Conservation (phyloP, 495 filamentous ascomycete species). For the Cercophora newfieldiana region DNA sequence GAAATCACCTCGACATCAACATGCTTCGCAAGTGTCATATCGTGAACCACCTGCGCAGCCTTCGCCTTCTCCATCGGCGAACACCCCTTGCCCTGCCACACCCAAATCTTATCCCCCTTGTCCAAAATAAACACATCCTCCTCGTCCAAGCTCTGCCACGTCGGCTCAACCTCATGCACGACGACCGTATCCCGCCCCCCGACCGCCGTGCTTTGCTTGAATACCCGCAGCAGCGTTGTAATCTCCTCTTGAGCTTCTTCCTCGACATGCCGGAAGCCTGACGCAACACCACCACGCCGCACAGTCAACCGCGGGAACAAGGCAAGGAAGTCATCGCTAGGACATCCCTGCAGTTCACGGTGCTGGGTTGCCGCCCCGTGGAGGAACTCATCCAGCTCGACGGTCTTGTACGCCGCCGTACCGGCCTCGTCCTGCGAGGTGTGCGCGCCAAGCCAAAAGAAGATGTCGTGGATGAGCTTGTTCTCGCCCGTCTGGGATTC, state of each 20-base stretch:
- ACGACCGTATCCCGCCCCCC: constrained; percentile 49
- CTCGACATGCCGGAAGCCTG: constrained; percentile 61
- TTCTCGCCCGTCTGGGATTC: neutral
- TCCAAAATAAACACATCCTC: constrained; percentile 64
- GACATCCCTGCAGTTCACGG: constrained; percentile 56
- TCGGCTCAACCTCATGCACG: constrained; percentile 62
- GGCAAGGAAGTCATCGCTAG: constrained; percentile 56
- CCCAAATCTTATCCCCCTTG: constrained; percentile 60
- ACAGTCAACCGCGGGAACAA: constrained; percentile 59
- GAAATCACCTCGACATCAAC: constrained; percentile 61
- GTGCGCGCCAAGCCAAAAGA: constrained; percentile 62
- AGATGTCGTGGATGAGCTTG: constrained; percentile 56
- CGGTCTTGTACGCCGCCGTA: constrained; percentile 65
- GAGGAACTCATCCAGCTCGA: constrained; percentile 64
- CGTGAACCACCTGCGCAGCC: constrained; percentile 62
- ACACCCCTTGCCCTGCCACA: constrained; percentile 64
- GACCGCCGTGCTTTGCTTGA: constrained; percentile 46
- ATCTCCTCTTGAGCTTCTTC: constrained; percentile 43
- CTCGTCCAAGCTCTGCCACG: constrained; percentile 60
- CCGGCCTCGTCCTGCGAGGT: constrained; percentile 65
- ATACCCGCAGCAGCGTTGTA: constrained; percentile 55
- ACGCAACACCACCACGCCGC: constrained; percentile 57
- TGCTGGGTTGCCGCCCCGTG: constrained; percentile 59
- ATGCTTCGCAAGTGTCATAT: constrained; percentile 61
- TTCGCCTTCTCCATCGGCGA: constrained; percentile 66